Evolutionary conservation across 2,329 filamentous ascomycete species (phyloP).

Genomic region (Chaetomium globosum): DNA sequence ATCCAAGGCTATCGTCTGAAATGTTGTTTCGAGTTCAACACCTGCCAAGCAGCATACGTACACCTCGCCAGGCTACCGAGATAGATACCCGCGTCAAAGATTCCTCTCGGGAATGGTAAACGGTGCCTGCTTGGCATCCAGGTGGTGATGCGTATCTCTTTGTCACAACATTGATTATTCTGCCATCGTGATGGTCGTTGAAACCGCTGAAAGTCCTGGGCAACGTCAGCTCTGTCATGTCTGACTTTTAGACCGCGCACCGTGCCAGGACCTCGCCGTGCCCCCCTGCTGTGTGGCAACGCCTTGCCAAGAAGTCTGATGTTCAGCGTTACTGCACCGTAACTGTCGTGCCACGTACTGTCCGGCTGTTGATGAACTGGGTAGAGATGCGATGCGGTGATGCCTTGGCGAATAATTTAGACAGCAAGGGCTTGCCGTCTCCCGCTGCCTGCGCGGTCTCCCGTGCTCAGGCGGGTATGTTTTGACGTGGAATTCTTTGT

Average conservation of each 20-base stretch:
- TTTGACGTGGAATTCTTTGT: background rate
- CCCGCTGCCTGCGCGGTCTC: constrained; percentile 16
- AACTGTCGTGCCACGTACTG: constrained; percentile 29
- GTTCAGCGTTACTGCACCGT: constrained; percentile 24
- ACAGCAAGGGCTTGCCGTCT: background rate
- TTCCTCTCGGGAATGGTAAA: background rate
- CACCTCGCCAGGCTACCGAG: constrained; percentile 12
- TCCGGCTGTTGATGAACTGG: constrained; percentile 15
- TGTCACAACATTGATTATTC: background rate
- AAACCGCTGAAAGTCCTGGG: constrained; percentile 5
- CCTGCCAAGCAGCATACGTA: constrained; percentile 29
- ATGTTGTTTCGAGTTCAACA: constrained; percentile 31
- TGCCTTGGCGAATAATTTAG: constrained; percentile 5
- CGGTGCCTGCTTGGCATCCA: constrained; percentile 37
- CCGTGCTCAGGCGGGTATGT: background rate
- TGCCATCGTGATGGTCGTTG: background rate
- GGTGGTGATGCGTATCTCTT: constrained; percentile 10
- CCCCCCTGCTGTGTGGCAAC: constrained; percentile 21
- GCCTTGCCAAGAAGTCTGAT: constrained; percentile 24
- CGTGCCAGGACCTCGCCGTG: constrained; percentile 20
- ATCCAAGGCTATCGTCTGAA: constrained; percentile 27
- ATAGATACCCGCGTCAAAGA: background rate
- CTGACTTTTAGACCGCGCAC: constrained; percentile 12
- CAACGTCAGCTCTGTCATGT: constrained; percentile 29
- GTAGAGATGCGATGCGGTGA: background rate